These are phyloP conservation scores for Naganishia vaughanmartiniae DNA, from an alignment of 768 basidiomycete genomes.

Conservation along the genomic window DNA sequence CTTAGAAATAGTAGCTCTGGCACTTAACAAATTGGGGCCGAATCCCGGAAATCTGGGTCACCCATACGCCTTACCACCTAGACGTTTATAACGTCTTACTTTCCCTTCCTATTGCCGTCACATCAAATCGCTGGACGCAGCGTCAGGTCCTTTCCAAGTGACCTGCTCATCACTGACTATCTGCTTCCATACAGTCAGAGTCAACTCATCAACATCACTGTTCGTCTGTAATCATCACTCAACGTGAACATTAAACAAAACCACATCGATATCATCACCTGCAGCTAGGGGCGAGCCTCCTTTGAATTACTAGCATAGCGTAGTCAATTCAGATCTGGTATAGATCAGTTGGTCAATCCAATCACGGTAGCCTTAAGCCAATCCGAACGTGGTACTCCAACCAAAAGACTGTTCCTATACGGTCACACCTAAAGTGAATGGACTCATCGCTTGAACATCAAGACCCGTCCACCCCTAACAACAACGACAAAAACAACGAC, in stretches of 20 bases:
- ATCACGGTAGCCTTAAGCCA: conserved; percentile 1
- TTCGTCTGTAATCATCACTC: background rate
- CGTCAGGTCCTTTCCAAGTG: background rate
- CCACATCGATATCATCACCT: background rate
- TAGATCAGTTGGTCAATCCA: conserved; percentile 1
- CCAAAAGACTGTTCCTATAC: background rate
- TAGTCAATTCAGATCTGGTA: conserved; percentile 1
- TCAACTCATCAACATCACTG: too few relatives aligned
- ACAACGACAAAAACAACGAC: background rate
- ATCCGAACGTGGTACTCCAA: conserved; percentile 6
- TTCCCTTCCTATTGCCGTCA: too few relatives aligned
- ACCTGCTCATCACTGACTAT: background rate
- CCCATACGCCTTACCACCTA: too few relatives aligned
- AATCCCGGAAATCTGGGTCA: too few relatives aligned
- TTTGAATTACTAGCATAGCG: background rate
- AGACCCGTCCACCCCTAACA: background rate
- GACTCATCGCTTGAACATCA: background rate
- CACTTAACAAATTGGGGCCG: too few relatives aligned
- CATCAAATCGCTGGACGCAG: background rate
- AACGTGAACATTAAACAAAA: background rate
- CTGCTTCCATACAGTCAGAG: background rate
- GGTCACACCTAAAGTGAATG: background rate
- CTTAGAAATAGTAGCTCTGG: too few relatives aligned
- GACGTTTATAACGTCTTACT: too few relatives aligned
- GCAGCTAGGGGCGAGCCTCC: background rate